Percentiles rank a stretch among this genome's conserved stretches.
phyloP scores from a whole-genome alignment of 176 grass and related monocot species.

The Aegilops longissima region DNA sequence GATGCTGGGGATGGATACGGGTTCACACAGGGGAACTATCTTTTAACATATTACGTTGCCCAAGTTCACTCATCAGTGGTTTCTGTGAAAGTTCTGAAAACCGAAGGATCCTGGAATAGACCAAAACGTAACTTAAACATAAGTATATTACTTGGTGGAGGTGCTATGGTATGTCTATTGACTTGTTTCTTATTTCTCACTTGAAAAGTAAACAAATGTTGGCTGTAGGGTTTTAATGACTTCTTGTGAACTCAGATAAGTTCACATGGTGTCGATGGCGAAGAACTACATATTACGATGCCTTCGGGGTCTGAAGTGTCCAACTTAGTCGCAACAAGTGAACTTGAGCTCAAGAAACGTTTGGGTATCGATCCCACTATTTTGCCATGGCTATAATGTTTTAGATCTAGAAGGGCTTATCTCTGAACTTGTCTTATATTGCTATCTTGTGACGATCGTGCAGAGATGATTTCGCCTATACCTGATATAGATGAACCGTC shows the following conservation, averaged over 20 bases:
- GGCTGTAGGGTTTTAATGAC: neutral
- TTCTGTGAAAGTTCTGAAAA: conserved; percentile 64
- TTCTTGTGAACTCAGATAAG: conserved; percentile 54
- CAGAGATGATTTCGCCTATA: conserved; percentile 68
- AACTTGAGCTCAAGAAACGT: conserved; percentile 55
- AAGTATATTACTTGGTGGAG: conserved; percentile 77
- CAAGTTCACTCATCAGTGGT: conserved; percentile 62
- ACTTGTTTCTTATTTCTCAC: neutral
- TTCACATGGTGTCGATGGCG: conserved; percentile 71
- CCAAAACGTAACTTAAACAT: conserved; percentile 62
- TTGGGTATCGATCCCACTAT: conserved; percentile 47
- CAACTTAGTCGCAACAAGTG: conserved; percentile 58
- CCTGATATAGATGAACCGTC: conserved; percentile 58
- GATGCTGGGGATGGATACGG: conserved; percentile 86
- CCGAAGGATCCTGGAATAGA: conserved; percentile 66
- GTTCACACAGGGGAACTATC: conserved; percentile 69
- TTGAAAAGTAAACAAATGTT: neutral
- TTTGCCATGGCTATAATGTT: neutral
- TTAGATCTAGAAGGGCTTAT: neutral
- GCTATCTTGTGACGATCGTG: conserved; percentile 19
- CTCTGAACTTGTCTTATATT: neutral
- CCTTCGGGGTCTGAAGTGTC: conserved; percentile 60
- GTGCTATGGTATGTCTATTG: conserved; percentile 64
- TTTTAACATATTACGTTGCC: conserved; percentile 81
- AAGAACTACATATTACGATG: conserved; percentile 62